phyloP scores from a whole-genome alignment of 148 eudicot species.

The Pharnaceum exiguum region DNA sequence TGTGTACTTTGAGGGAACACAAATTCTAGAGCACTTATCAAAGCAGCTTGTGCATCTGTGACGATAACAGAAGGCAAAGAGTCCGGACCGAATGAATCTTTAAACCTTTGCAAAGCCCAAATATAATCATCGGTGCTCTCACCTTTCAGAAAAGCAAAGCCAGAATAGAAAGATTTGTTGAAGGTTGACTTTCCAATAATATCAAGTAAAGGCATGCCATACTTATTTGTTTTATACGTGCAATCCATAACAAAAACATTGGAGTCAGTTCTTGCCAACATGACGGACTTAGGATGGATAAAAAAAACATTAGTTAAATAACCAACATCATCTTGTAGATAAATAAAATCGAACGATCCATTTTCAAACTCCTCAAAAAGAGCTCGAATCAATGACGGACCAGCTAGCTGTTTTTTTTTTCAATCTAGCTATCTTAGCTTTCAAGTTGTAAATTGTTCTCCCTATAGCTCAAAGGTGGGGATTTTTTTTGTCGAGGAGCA shows the following conservation, averaged over 20 bases:
- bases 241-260: constrained; percentile 8
- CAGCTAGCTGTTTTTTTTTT: background rate
- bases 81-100: background rate
- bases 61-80: background rate
- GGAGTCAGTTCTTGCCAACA: background rate
- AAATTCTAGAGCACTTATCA: background rate
- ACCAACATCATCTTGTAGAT: too few relatives aligned
- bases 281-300: constrained; percentile 1
- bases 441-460: constrained; percentile 3
- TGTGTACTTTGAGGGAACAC: constrained; percentile 2
- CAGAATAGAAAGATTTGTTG: background rate
- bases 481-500: constrained; percentile 4
- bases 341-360: background rate
- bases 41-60: background rate
- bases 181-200: too few relatives aligned
- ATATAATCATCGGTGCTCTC: constrained; percentile 4
- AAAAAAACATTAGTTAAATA: too few relatives aligned
- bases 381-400: background rate
- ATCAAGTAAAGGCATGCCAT: constrained; percentile 3
- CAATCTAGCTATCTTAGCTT: constrained; percentile 6
- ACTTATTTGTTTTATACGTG: constrained; percentile 8
- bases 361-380: constrained; percentile 1
- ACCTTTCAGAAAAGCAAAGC: too few relatives aligned
- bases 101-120: constrained; percentile 7
- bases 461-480: background rate